phyloP scores from a whole-genome alignment of 2,329 filamentous ascomycete genomes.

The Cladophialophora chaetospira region DNA sequence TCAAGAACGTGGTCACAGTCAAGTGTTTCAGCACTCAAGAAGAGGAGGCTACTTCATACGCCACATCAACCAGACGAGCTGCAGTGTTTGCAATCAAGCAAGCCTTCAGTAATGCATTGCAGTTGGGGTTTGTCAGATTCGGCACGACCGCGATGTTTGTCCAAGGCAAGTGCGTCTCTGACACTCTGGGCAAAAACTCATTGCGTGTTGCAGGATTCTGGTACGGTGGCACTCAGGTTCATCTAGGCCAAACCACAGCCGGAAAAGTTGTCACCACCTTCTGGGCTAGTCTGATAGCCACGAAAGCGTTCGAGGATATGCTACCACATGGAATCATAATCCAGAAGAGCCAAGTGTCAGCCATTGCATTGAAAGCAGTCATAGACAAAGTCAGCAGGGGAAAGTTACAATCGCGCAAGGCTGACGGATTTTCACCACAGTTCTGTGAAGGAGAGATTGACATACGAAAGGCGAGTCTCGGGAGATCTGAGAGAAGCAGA shows the following conservation, averaged over 20 bases:
- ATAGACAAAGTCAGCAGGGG: slow-evolving; percentile 37
- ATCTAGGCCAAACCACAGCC: slow-evolving; percentile 57
- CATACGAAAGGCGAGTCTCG: slow-evolving; percentile 60
- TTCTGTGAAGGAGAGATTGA: slow-evolving; percentile 68
- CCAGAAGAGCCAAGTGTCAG: slow-evolving; percentile 76
- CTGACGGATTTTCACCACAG: slow-evolving; percentile 38
- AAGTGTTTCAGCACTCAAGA: slow-evolving; percentile 80
- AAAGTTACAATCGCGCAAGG: slow-evolving; percentile 34
- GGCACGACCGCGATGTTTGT: slow-evolving; percentile 79
- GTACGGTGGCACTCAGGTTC: slow-evolving; percentile 74
- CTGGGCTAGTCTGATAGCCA: slow-evolving; percentile 75
- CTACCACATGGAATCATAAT: slow-evolving; percentile 76
- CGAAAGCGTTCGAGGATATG: slow-evolving; percentile 72
- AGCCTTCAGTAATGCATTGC: slow-evolving; percentile 67
- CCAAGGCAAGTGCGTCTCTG: slow-evolving; percentile 42
- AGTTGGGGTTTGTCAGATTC: slow-evolving; percentile 73
- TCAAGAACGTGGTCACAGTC: slow-evolving; percentile 77
- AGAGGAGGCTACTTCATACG: slow-evolving; percentile 69
- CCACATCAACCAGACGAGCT: slow-evolving; percentile 57
- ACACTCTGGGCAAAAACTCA: not conserved
- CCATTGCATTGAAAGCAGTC: slow-evolving; percentile 60
- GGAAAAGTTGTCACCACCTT: slow-evolving; percentile 80
- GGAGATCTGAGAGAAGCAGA: not conserved
- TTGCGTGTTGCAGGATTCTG: slow-evolving; percentile 66
- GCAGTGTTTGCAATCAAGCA: slow-evolving; percentile 67